Conservation (phyloP, 2,329 filamentous ascomycete genomes). For the Coniochaeta prunicola region DNA sequence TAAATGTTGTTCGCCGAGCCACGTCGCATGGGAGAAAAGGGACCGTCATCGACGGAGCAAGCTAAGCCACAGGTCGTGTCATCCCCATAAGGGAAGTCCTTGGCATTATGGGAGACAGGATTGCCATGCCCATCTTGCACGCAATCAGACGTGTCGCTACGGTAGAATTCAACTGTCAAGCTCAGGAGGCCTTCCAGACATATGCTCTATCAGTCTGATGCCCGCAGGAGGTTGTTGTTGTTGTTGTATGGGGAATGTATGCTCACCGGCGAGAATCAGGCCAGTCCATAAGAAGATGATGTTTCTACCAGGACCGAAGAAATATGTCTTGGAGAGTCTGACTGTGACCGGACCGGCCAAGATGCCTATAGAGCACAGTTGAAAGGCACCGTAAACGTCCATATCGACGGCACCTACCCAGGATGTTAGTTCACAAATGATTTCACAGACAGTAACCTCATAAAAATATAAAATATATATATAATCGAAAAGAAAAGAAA, state of each 20-base stretch:
- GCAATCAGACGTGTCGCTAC: conserved; percentile 38
- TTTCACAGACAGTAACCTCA: background rate
- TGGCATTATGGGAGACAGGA: conserved; percentile 36
- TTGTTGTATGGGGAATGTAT: background rate
- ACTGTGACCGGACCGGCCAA: conserved; percentile 57
- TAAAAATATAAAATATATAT: too few relatives aligned
- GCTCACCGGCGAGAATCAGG: conserved; percentile 50
- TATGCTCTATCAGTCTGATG: too few relatives aligned
- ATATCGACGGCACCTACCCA: conserved; percentile 53
- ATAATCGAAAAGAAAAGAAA: too few relatives aligned
- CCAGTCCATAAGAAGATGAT: conserved; percentile 61
- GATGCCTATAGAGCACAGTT: conserved; percentile 59
- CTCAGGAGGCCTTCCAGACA: conserved; percentile 45
- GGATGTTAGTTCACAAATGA: conserved; percentile 2
- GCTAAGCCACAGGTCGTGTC: conserved; percentile 43
- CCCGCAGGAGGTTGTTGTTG: too few relatives aligned
- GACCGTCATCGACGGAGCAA: conserved; percentile 38
- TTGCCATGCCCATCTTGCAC: conserved; percentile 22
- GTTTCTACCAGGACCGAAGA: conserved; percentile 55
- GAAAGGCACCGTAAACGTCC: conserved; percentile 62
- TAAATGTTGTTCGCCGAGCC: conserved; percentile 54
- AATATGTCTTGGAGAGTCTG: conserved; percentile 55
- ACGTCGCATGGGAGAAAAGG: conserved; percentile 46
- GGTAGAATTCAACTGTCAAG: conserved; percentile 58
- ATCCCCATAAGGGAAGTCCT: too few relatives aligned